Percentiles rank a stretch among this genome's conserved stretches.
Evolutionary conservation across 805 yeast species (phyloP).

Genomic region (Tetrapisispora nanseiensis): DNA sequence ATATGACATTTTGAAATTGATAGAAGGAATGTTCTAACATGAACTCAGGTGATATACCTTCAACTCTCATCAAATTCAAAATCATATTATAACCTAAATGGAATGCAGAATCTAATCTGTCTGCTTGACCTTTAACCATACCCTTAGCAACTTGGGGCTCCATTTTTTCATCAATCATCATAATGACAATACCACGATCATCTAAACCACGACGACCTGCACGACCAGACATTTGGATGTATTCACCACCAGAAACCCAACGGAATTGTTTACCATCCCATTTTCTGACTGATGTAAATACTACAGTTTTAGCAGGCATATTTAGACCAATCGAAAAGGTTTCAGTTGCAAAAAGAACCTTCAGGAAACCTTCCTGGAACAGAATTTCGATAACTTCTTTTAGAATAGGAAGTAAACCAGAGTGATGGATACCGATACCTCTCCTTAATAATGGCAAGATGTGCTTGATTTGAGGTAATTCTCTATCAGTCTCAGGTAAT

Average conservation of each 20-base stretch:
- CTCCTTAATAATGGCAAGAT: constrained; percentile 80
- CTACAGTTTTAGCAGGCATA: constrained; percentile 99
- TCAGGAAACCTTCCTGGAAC: constrained; percentile 92
- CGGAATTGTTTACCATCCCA: constrained; percentile 98
- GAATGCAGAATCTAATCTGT: constrained; percentile 93
- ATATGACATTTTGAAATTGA: constrained; percentile 88
- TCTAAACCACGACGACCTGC: constrained; percentile 99
- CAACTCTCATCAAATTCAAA: constrained; percentile 89
- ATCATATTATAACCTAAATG: constrained; percentile 97
- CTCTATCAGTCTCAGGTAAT: constrained; percentile 83
- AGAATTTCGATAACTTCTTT: constrained; percentile 93
- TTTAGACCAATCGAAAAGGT: constrained; percentile 96
- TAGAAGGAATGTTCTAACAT: constrained; percentile 90
- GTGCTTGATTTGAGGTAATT: constrained; percentile 88
- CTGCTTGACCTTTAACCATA: constrained; percentile 99
- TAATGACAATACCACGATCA: constrained; percentile 97
- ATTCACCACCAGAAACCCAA: constrained; percentile 99
- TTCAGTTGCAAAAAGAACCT: constrained; percentile 94
- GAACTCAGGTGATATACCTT: constrained; percentile 95
- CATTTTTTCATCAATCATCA: constrained; percentile 99
- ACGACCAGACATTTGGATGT: constrained; percentile 98
- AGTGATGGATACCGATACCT: constrained; percentile 98
- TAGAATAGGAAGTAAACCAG: constrained; percentile 86
- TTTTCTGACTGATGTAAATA: constrained; percentile 91
- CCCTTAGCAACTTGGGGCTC: constrained; percentile 99